phyloP scores from a whole-genome alignment of 2,329 filamentous ascomycete genomes.

The Ophiostoma sp. region DNA sequence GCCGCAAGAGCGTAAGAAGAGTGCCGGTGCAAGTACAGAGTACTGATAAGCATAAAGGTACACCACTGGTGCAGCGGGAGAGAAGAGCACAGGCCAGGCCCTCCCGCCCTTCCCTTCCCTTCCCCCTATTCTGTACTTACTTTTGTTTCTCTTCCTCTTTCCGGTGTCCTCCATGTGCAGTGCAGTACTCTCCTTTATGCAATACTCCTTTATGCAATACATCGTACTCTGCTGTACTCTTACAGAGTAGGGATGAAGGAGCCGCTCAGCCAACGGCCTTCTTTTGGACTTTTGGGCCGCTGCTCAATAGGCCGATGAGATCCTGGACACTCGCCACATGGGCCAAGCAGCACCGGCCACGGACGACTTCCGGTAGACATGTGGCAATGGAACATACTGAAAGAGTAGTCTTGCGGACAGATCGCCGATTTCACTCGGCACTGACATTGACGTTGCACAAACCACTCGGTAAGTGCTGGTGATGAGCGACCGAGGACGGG shows the following conservation, averaged over 20 bases:
- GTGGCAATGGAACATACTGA: background rate
- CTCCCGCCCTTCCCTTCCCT: background rate
- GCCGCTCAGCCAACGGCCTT: background rate
- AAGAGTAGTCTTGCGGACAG: background rate
- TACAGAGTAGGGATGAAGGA: background rate
- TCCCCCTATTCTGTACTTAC: background rate
- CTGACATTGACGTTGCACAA: background rate
- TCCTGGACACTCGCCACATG: background rate
- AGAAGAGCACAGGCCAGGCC: background rate
- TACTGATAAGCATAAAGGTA: background rate
- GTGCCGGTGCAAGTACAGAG: background rate
- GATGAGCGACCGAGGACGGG: background rate
- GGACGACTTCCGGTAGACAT: background rate
- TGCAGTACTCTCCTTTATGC: background rate
- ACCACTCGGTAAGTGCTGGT: background rate
- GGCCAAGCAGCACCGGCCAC: too few relatives aligned
- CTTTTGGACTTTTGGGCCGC: too few relatives aligned
- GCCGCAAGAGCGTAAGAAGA: conserved; percentile 19
- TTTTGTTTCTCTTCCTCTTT: background rate
- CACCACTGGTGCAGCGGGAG: background rate
- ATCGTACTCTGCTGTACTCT: too few relatives aligned
- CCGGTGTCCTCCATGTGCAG: background rate
- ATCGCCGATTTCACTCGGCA: background rate
- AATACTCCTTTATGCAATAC: background rate
- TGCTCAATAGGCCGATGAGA: background rate